Percentiles rank a stretch among this genome's conserved stretches.
Conservation (phyloP, 2,329 filamentous ascomycete species). For the Aureobasidium sp. region DNA sequence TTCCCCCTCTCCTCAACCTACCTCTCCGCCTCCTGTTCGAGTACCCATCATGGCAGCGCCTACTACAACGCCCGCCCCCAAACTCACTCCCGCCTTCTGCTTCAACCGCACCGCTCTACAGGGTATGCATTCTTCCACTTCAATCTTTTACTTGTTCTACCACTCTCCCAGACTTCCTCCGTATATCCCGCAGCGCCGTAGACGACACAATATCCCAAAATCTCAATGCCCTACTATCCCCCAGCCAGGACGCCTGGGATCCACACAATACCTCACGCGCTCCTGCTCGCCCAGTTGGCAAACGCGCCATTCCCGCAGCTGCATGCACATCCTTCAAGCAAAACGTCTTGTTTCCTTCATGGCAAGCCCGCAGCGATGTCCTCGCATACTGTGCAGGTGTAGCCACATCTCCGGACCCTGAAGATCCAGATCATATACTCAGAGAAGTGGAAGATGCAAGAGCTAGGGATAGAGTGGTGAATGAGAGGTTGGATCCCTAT, state of each 20-base stretch:
- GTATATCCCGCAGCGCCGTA: constrained; percentile 71
- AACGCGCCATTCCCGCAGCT: constrained; percentile 47
- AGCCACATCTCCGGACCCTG: constrained; percentile 75
- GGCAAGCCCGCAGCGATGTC: constrained; percentile 75
- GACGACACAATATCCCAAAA: constrained; percentile 93
- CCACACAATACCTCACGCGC: constrained; percentile 64
- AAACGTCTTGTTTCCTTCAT: constrained; percentile 74
- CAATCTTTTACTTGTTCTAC: not conserved
- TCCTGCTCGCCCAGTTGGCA: constrained; percentile 39
- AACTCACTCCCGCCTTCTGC: constrained; percentile 41
- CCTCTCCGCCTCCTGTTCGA: not conserved
- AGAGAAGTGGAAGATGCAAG: constrained; percentile 61
- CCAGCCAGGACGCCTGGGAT: constrained; percentile 64
- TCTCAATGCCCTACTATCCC: constrained; percentile 79
- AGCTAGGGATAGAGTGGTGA: constrained; percentile 64
- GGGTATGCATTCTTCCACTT: constrained; percentile 26
- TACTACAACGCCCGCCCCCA: constrained; percentile 20
- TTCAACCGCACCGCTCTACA: constrained; percentile 42
- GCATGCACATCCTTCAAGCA: constrained; percentile 68
- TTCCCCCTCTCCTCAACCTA: constrained; percentile 9
- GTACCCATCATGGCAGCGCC: constrained; percentile 12
- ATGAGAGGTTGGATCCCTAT: constrained; percentile 90
- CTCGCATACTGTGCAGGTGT: constrained; percentile 84
- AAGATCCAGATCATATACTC: constrained; percentile 70
- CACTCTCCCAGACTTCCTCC: constrained; percentile 70